Evolutionary conservation across 306 rosid species (phyloP), one percentile per base, ranked within the genome.

Genomic region (Cucurbita moschata): DNA sequence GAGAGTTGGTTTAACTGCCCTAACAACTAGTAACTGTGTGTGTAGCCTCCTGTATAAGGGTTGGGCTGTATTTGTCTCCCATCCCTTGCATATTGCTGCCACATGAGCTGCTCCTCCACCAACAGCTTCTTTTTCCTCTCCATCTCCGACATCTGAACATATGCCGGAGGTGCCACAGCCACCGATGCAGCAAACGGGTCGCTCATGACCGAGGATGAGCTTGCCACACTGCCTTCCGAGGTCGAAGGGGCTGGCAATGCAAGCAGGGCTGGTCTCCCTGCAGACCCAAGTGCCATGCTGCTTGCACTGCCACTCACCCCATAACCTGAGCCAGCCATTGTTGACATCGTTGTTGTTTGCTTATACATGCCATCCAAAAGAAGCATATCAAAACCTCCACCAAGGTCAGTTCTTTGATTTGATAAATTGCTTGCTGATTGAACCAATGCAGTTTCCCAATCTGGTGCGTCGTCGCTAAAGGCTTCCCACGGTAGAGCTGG

Each of bases 71-170:
- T 68, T 47, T 81, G 95, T 87, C 78, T 77, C 10, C 96, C 89
- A 84, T 86, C 91, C 67, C 79, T 83, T 54, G 79, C 78, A 75
- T 83, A 94, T 72, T 94, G 97, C 77, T 91, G 97, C 99, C 99
- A 95, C 87, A 91, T 64, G 11, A 83, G 7, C 43, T 95, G 96
- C 76, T 95, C 99, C 72, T 89, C 90, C 82, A 84, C 44, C 70
- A 95, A 73, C 60, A 95, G 35, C 81, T 79, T 88, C 82, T 95
- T 97, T 75, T 95, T 95, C 83, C 79, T 89, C 86, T 95, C 96
- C 88, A 95, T 80, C 76, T 95, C 99, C 35, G 99, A 85, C 92
- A 95, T 95, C 82, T 95, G 99, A 79, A 95, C 96, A 12, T 88
- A 95, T 0, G 96, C 6, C 0, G 97, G 97, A 1, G 99, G 92